Evolutionary conservation across 2,329 filamentous ascomycete species (phyloP).

Genomic region (Fusarium staphyleae): DNA sequence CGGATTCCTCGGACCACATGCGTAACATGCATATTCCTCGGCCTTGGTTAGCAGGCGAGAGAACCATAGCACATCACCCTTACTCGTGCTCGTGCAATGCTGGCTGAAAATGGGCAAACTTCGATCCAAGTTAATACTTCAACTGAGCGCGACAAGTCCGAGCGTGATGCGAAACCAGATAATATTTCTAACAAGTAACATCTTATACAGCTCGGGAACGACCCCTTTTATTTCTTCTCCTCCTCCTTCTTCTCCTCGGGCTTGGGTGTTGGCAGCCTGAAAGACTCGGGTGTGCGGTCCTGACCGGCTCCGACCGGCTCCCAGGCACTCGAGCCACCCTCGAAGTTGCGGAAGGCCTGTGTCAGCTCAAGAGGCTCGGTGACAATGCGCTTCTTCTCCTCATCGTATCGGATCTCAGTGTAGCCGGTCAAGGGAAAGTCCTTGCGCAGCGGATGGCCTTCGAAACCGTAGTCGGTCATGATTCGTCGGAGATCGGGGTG

Average conservation of each 20-base stretch:
- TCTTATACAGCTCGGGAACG: conserved; percentile 43
- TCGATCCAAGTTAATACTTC: conserved; percentile 16
- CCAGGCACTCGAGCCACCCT: conserved; percentile 80
- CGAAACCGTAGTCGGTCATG: conserved; percentile 99
- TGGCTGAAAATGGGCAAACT: not conserved
- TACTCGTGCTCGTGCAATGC: conserved; percentile 9
- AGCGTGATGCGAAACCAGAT: conserved; percentile 37
- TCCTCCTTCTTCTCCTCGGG: conserved; percentile 91
- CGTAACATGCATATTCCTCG: conserved; percentile 25
- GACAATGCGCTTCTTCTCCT: conserved; percentile 99
- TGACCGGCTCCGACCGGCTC: conserved; percentile 72
- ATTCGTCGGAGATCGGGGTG: conserved; percentile 96
- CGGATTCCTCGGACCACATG: conserved; percentile 21
- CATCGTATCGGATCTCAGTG: conserved; percentile 96
- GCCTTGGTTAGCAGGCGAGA: conserved; percentile 21
- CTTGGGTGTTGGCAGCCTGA: conserved; percentile 95
- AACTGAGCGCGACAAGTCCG: conserved; percentile 11
- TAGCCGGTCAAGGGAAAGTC: conserved; percentile 98
- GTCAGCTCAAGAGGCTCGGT: conserved; percentile 97
- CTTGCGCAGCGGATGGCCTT: conserved; percentile 95
- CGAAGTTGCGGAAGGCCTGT: conserved; percentile 98
- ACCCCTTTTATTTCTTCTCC: conserved; percentile 79
- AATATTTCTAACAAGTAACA: conserved; percentile 44
- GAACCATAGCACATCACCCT: conserved; percentile 8
- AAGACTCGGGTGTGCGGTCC: conserved; percentile 82